Evolutionary conservation across 306 rosid genomes (phyloP), one percentile per base, ranked within the genome.

Genomic region (Ochetophila trinervis): DNA sequence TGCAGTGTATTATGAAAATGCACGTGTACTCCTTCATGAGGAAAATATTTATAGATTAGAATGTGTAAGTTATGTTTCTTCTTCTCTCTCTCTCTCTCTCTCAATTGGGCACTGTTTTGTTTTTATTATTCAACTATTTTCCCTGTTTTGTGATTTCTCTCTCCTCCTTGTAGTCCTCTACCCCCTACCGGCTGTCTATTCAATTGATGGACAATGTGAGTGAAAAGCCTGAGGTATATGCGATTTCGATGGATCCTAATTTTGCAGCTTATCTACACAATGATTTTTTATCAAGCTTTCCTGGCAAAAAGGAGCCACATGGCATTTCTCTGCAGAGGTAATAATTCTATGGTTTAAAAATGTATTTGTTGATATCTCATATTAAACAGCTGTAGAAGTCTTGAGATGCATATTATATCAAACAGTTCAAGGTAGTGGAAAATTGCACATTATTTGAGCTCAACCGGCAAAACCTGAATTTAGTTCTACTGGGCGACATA

Each of bases 201-300:
- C 99, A 94, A 86, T 84, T 94, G 74, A 94, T 94, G 99, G 97
- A 90, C 84, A 81, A 70, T 40, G 68, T 83, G 78, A 82, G 74
- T 66, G 97, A 94, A 78, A 94, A 90, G 77, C 96, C 99, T 4
- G 99, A 90, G 79, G 78, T 83, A 56, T 81, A 79, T 68, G 96
- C 99, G 11, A 91, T 94, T 66, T 84, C 99, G 17, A 67, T 94
- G 78, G 99, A 94, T 66, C 99, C 99, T 4, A 80, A 84, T 68
- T 94, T 94, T 84, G 82, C 95, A n/a, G 80, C 80, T 69, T 94
- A 94, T 79, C 86, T 94, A 72, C 82, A 86, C 69, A 83, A 80
- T 55, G 97, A 94, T 60, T 88, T 81, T 73, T 81, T 94, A 59
- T 82, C 96, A 2, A 72, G 67, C 69, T 76, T 71, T 76, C 87